Evolutionary conservation across 441 rosid species (phyloP), one percentile per base, ranked within the genome.

Genomic region (Gossypium gossypioides): DNA sequence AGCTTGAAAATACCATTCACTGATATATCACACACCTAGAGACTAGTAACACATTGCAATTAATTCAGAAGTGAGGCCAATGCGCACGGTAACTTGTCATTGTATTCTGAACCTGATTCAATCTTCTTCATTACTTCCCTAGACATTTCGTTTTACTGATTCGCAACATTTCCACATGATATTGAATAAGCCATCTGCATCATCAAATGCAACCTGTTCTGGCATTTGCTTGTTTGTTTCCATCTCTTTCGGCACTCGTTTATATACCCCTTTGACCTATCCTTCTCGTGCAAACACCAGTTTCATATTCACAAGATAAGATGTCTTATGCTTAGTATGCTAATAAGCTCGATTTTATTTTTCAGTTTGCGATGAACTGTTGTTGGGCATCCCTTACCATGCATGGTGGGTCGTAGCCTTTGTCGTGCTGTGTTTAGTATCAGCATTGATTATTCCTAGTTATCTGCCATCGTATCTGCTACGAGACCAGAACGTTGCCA

Each of bases 351-450:
- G 3, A 13, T 6, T 72, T 21, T 12, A 0, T 8, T 72, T 73
- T 63, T 63, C 96, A 91, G 93, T 88, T 78, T 90, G 97, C 63
- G 96, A 94, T 79, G 97, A 94, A 61, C 79, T 89, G 69, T 58
- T 58, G 40, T 25, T 58, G 37, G 63, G 63, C 19, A 58, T 58
- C 63, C 63, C 63, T 58, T 58, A 78, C 76, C 65, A 87, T 76
- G 88, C 91, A 74, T 88, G 97, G 95, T 82, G 85, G 86, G 93
- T 88, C 29, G 95, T 78, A n/a, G 50, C 83, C 54, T 77, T 86
- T 74, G 91, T 80, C 16, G 71, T 89, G 70, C 65, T 87, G 46
- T 94, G 99, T 79, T 85, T 92, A 61, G 85, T 76, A 48, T 67
- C 73, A 50, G 89, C 97, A 0, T 74, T 91, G 73, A 58, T 85